Base-by-base conservation (phyloP, 192 early-diverging fungal species). In the Linnemannia zychae region DNA sequence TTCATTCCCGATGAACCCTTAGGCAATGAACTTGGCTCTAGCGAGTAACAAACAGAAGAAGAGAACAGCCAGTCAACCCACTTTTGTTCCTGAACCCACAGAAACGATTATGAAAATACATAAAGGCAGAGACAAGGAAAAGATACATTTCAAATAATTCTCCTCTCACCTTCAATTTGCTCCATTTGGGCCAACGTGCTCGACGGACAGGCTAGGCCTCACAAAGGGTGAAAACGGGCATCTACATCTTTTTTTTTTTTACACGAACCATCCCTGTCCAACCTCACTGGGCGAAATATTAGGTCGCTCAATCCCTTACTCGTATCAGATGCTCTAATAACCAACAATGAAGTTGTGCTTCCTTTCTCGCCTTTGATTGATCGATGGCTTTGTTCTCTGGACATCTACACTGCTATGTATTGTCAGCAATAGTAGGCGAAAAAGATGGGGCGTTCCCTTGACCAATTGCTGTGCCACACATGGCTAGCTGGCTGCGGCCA, bases 101-200 rank as follows among this genome's bases (percentile, higher is more conserved):
- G 7, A 53, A 22, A 31, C 9, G 31, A 28, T 13, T 24, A 24
- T 28, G 9, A 60, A 60, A 60, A 60, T n/a, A 63, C 28, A 63
- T 28, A 31, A 15, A 11, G 11, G 12, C 7, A 63, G 20, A 52
- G 22, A 57, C 5, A 53, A 28, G 24, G 24, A 53, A 53, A n/a
- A 63, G 57, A 63, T 63, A 63, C 57, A 63, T 63, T 28, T 63
- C 24, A 31, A 28, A 63, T 22, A 53, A 63, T 63, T 63, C 57
- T 63, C 28, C 57, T 63, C 28, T 60, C 24, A 13, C 11, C 13
- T n/a, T 63, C 57, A n/a, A 63, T 28, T 63, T 63, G 57, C 57
- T 33, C 57, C 57, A 33, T 13, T 63, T 13, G 24, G 24, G 28
- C 57, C 28, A 63, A 63, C 57, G 24, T 63, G 57, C 57, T 63